These are phyloP conservation scores for Endotrypanum monterogeii DNA, from an alignment of 208 protist species.

Conservation along the genomic window DNA sequence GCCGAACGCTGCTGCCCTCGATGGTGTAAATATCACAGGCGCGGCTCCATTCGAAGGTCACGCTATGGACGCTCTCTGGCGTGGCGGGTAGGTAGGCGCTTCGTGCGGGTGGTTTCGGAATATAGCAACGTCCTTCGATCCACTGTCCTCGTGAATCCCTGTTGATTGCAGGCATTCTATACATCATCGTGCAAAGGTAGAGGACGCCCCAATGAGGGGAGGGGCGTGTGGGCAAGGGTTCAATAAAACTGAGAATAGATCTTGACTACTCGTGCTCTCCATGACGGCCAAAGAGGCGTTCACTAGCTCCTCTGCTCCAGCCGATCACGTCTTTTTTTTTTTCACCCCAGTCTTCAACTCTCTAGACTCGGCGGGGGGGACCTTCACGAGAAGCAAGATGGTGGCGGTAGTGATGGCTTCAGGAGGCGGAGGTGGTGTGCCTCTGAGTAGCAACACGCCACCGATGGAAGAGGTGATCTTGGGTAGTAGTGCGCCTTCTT, in stretches of 20 bases:
- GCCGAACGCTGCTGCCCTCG: slow-evolving; percentile 40
- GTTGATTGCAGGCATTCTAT: neutral
- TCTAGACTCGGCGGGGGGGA: no score
- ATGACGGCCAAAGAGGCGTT: neutral
- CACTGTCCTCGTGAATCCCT: neutral
- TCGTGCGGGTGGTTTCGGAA: neutral
- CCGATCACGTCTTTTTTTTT: neutral
- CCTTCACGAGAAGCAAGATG: neutral
- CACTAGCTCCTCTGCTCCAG: neutral
- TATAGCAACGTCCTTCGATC: neutral
- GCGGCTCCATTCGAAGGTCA: slow-evolving; percentile 69
- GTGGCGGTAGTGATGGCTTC: neutral
- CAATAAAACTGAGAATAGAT: neutral
- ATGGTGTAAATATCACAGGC: slow-evolving; percentile 58
- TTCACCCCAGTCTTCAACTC: neutral
- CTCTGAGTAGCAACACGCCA: no score
- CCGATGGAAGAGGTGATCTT: neutral
- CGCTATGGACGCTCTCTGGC: slow-evolving; percentile 33
- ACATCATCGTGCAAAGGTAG: neutral
- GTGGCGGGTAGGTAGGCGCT: slow-evolving; percentile 42
- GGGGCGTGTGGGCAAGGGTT: no score
- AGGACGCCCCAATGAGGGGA: neutral
- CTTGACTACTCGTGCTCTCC: neutral
- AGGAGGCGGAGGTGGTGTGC: neutral
- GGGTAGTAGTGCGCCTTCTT: neutral